These are phyloP conservation scores for Seminavis robusta DNA, from an alignment of 108 stramenopile species.

Conservation along the genomic window DNA sequence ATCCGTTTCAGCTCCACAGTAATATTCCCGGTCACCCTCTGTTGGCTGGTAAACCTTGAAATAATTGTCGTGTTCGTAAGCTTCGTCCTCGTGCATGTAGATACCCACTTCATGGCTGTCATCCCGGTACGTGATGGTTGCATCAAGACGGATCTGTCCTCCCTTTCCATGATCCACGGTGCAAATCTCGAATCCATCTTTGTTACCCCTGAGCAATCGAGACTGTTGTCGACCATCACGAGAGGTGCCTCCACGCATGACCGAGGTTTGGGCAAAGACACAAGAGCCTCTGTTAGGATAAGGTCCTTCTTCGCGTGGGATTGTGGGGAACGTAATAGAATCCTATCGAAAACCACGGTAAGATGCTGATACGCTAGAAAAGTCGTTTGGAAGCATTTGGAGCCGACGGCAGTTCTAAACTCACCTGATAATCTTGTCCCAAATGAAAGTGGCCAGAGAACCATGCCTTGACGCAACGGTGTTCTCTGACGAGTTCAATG, in stretches of 20 bases:
- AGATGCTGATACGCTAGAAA: too few species aligned
- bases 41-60: slow-evolving; percentile 66
- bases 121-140: slow-evolving; percentile 62
- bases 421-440: too few species aligned
- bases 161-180: slow-evolving; percentile 91
- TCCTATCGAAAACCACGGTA: slow-evolving; percentile 36
- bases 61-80: slow-evolving; percentile 44
- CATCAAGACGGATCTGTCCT: slow-evolving; percentile 70
- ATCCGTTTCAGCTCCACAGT: too few species aligned
- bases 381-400: too few species aligned
- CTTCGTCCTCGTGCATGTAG: slow-evolving; percentile 70
- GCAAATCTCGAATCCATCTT: slow-evolving; percentile 81
- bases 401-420: too few species aligned
- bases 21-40: too few species aligned
- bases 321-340: slow-evolving; percentile 50
- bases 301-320: slow-evolving; percentile 55
- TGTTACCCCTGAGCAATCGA: slow-evolving; percentile 82
- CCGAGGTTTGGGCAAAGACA: slow-evolving; percentile 81
- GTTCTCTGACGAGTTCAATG: slow-evolving; percentile 72
- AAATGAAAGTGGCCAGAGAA: slow-evolving; percentile 95
- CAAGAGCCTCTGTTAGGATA: slow-evolving; percentile 74
- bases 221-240: slow-evolving; percentile 87
- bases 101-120: slow-evolving; percentile 49
- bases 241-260: slow-evolving; percentile 77
- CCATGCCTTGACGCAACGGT: slow-evolving; percentile 89